phyloP scores from a whole-genome alignment of 768 basidiomycete genomes.

The Mycena indigotica region DNA sequence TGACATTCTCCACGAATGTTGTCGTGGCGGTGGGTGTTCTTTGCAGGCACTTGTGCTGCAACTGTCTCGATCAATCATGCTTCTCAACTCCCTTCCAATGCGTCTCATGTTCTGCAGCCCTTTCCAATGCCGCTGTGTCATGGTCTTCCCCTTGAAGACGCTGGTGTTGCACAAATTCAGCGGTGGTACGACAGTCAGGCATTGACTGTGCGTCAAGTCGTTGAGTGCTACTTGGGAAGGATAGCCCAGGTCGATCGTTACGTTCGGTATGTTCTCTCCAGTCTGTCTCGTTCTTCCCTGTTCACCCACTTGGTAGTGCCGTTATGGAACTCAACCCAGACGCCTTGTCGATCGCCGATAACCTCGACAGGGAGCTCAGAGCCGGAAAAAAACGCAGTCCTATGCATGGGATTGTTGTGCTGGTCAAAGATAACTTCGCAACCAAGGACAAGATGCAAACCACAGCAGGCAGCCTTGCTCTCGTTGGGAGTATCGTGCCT shows the following conservation, averaged over 20 bases:
- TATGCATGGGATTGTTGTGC: slow-evolving; percentile 22
- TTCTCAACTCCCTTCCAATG: slow-evolving; percentile 5
- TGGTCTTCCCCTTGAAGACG: slow-evolving; percentile 21
- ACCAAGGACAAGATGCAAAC: slow-evolving; percentile 25
- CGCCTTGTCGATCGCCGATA: slow-evolving; percentile 16
- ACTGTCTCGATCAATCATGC: too few species aligned
- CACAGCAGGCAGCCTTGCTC: slow-evolving; percentile 20
- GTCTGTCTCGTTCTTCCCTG: background rate
- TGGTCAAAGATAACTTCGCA: slow-evolving; percentile 26
- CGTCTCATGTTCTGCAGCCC: slow-evolving; percentile 14
- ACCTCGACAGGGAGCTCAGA: slow-evolving; percentile 16
- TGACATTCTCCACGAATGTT: background rate
- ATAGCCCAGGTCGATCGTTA: slow-evolving; percentile 17
- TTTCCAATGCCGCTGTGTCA: slow-evolving; percentile 21
- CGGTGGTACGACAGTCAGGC: slow-evolving; percentile 13
- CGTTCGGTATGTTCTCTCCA: slow-evolving; percentile 8
- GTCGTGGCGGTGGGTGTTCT: too few species aligned
- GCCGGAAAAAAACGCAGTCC: slow-evolving; percentile 18
- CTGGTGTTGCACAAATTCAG: slow-evolving; percentile 17
- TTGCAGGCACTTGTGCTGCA: too few species aligned
- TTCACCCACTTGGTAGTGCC: slow-evolving; percentile 4
- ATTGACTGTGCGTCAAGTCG: slow-evolving; percentile 16
- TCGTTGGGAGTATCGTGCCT: slow-evolving; percentile 23
- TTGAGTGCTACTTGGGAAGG: slow-evolving; percentile 17
- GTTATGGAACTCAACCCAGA: slow-evolving; percentile 25